Evolutionary conservation across 2,329 filamentous ascomycete species (phyloP).

Genomic region (Metarhizium rileyi): DNA sequence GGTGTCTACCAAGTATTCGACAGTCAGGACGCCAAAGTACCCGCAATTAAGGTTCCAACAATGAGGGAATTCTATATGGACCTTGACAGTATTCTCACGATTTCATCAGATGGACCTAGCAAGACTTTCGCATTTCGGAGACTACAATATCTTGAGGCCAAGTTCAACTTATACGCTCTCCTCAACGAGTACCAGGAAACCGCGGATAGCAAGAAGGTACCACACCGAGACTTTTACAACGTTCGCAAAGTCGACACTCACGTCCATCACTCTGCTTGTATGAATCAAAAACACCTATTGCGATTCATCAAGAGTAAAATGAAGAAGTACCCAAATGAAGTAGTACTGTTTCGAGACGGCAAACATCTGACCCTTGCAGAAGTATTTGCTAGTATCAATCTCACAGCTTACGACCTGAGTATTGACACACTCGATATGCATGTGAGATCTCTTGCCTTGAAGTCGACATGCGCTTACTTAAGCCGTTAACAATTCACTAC

Average conservation of each 20-base stretch:
- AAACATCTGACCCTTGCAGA: constrained; percentile 84
- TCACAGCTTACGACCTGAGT: constrained; percentile 94
- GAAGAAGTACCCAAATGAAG: constrained; percentile 94
- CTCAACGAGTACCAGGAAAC: constrained; percentile 97
- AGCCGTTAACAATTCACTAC: constrained; percentile 3
- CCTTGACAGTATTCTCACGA: constrained; percentile 71
- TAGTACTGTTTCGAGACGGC: constrained; percentile 84
- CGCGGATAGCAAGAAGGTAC: constrained; percentile 93
- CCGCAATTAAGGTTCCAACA: constrained; percentile 77
- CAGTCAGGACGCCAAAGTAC: constrained; percentile 50
- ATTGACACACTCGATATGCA: constrained; percentile 99
- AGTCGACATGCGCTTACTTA: neutral
- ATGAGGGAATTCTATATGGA: constrained; percentile 95
- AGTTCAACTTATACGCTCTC: constrained; percentile 89
- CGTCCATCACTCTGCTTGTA: constrained; percentile 97
- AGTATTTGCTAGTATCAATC: constrained; percentile 94
- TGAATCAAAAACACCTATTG: constrained; percentile 98
- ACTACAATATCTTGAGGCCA: constrained; percentile 90
- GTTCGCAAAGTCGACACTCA: constrained; percentile 98
- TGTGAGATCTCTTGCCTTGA: constrained; percentile 40
- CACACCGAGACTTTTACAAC: constrained; percentile 98
- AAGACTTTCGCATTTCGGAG: constrained; percentile 96
- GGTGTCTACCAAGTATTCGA: constrained; percentile 93
- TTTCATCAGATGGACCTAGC: constrained; percentile 90
- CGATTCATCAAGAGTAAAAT: constrained; percentile 99